Conservation (phyloP, 2,329 filamentous ascomycete genomes). For the Claviceps monticola region DNA sequence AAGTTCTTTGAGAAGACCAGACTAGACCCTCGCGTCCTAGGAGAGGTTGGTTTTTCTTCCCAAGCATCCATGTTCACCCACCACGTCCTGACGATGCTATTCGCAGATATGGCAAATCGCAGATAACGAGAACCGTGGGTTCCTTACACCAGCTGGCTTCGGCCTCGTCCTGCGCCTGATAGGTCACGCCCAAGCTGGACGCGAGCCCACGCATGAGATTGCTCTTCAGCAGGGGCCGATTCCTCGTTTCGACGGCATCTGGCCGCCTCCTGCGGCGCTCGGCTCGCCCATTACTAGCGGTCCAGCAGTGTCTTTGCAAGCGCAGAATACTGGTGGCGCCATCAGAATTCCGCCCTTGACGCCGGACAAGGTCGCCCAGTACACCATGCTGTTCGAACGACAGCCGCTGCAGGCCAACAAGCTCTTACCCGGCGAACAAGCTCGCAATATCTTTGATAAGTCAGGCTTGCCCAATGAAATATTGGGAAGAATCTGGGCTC, state of each 20-base stretch:
- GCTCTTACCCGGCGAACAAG: constrained; percentile 63
- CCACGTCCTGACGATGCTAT: constrained; percentile 1
- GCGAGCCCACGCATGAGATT: constrained; percentile 66
- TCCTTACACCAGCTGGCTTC: constrained; percentile 86
- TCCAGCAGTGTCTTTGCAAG: constrained; percentile 35
- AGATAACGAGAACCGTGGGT: constrained; percentile 88
- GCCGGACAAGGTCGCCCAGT: constrained; percentile 80
- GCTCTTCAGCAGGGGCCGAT: constrained; percentile 79
- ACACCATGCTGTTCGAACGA: constrained; percentile 78
- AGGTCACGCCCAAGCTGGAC: constrained; percentile 82
- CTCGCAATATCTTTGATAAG: constrained; percentile 90
- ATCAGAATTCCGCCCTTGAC: constrained; percentile 81
- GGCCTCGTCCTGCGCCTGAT: constrained; percentile 87
- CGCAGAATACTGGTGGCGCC: constrained; percentile 50
- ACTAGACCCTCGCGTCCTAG: constrained; percentile 70
- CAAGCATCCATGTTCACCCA: not conserved
- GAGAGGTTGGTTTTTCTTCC: constrained; percentile 49
- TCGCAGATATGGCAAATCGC: constrained; percentile 95
- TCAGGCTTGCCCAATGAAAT: constrained; percentile 80
- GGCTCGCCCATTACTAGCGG: constrained; percentile 22
- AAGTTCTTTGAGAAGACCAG: constrained; percentile 97
- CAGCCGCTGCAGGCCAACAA: constrained; percentile 61
- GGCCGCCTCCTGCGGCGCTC: constrained; percentile 12
- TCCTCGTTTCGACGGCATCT: constrained; percentile 76
- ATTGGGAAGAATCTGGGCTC: constrained; percentile 88